Evolutionary conservation across 768 basidiomycete genomes (phyloP), one percentile per base, ranked within the genome.

Genomic region (Lactarius trivialis): DNA sequence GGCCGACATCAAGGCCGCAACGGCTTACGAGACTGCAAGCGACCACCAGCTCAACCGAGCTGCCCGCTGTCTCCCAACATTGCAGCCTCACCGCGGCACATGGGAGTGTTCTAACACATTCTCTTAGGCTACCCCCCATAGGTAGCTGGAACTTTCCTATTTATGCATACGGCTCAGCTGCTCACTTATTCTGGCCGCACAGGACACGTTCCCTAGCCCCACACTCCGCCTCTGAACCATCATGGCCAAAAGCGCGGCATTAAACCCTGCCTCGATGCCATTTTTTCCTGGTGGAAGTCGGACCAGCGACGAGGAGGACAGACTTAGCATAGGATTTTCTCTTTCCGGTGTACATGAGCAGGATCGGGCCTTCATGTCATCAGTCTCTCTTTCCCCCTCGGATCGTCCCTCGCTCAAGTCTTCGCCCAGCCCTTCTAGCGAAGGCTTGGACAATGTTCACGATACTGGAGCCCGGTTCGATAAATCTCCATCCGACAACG

Each of bases 221-320:
- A 64, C 54, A 28, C 54, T 56, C 63, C 33, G 51, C 53, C 60
- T 61, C 59, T 56, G 56, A 57, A 60, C 58, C 56, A 60, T 59
- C 57, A 88, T 90, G 85, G 85, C 87, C 65, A 85, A 83, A 80
- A 88, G 84, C 69, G 85, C 82, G 70, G 80, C 87, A 63, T 77
- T 91, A 69, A 91, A 91, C 74, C 89, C 90, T 66, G 80, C 88
- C 65, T 92, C 89, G 61, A 85, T 85, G 72, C 90, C 90, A 55
- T 92, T 92, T 81, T 90, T 90, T 73, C 90, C 90, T 64, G 87
- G 86, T 58, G 81, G 78, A 69, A 69, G 82, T 68, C 83, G 84
- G 66, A 70, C 77, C 67, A 76, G 71, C 68, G 85, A 85, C 60
- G 84, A 86, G 61, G 85, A 85, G 58, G 76, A 74, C 53, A 70